Evolutionary conservation across 2,329 filamentous ascomycete species (phyloP), one percentile per base, ranked within the genome.

Genomic region (Blastomyces parvus): DNA sequence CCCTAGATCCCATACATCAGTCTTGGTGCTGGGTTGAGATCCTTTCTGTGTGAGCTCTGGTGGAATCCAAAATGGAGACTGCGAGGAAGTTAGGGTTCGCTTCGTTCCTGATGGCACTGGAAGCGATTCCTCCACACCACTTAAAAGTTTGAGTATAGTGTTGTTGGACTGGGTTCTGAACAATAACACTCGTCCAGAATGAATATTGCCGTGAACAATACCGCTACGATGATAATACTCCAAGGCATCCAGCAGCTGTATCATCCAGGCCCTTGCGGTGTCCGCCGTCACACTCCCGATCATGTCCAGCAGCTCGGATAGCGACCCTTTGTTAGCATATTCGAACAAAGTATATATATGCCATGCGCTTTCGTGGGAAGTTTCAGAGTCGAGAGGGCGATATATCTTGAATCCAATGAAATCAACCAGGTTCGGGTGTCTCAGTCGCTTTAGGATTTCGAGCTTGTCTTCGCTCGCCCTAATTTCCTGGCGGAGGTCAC

Each of bases 1-100:
- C 4, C 94, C 94, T 70, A 99, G 86, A 68, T 97, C 90, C 94
- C 94, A 99, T 9, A 97, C 85, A 73, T 97, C 94, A 0, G 91
- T 90, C 74, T 96, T 96, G 70, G 77, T 88, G 81, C 74, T 88
- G 61, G 74, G 74, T 46, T 74, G 72, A 42, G 71, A 80, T 38
- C 82, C 82, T 36, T 83, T 87, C 64, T 82, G 84, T 0, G 80
- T 82, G 57, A 91, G 82, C 75, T 96, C 91, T 0, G 91, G 89
- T 1, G 92, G 86, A 7, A 89, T 76, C 92, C 92, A 96, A 67
- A 91, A 90, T 1, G 88, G 86, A 19, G 90, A 91, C 68, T 87
- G 88, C 22, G 89, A 88, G 19, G 88, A 84, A 5, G 74, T 71
- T 30, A 77, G 65, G 27, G 70, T 70, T 60, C 73, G 69, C 57